Percentiles rank a stretch among this genome's conserved stretches.
Evolutionary conservation across 768 basidiomycete species (phyloP).

Genomic region (Suillus brevipes): DNA sequence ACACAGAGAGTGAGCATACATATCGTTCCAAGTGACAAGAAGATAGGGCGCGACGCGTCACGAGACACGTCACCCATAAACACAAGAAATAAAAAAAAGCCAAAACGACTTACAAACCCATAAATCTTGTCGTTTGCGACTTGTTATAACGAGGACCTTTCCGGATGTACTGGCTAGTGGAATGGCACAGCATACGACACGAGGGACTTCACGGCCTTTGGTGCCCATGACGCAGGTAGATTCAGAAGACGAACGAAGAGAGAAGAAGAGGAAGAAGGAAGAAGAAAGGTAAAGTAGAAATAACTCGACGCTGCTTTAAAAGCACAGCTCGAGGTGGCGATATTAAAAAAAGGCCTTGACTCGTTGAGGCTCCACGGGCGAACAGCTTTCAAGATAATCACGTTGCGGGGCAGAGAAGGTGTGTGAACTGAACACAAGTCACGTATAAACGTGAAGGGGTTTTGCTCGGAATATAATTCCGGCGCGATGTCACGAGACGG

Average conservation of each 20-base stretch:
- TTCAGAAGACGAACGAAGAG: too few relatives aligned
- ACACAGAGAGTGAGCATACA: constrained; percentile 2
- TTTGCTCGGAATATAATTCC: not conserved
- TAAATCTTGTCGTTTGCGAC: constrained; percentile 73
- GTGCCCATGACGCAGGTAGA: constrained; percentile 45
- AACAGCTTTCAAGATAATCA: not conserved
- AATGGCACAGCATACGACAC: constrained; percentile 89
- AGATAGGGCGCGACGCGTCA: constrained; percentile 8
- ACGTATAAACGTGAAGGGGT: constrained; percentile 2
- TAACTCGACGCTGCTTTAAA: not conserved
- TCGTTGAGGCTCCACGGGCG: constrained; percentile 1
- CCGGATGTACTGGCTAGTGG: constrained; percentile 73
- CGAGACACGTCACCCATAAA: constrained; percentile 9
- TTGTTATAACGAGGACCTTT: constrained; percentile 82
- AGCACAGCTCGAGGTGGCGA: not conserved
- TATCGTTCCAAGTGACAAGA: not conserved
- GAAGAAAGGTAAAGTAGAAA: not conserved
- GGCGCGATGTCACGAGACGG: constrained; percentile 1
- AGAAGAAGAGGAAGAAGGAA: not conserved
- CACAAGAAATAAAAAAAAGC: constrained; percentile 8
- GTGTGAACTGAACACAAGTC: not conserved
- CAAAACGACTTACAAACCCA: constrained; percentile 82
- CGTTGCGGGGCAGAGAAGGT: constrained; percentile 4
- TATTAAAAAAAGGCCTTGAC: not conserved
- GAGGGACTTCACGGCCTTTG: constrained; percentile 78